A percentile compares a stretch with the other conserved stretches of the same genome.
These are phyloP conservation scores for Cladosporium sphaerospermum DNA, from an alignment of 2,329 filamentous ascomycete species.

Conservation along the genomic window DNA sequence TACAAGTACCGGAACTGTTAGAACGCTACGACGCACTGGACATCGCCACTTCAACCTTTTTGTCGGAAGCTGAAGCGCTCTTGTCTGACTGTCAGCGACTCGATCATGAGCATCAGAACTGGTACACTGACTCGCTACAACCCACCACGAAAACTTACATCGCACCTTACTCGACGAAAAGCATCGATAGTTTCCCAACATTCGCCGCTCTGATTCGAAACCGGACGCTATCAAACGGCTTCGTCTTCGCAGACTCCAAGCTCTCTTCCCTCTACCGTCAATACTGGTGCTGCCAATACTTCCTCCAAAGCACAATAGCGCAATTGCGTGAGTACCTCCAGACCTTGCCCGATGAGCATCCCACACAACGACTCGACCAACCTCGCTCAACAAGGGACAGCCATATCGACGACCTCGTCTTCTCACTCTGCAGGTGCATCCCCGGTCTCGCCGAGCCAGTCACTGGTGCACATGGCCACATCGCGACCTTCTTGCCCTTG, in stretches of 20 bases:
- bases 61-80: not conserved
- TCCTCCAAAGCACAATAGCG: not conserved
- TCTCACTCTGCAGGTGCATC: not conserved
- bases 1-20: constrained; percentile 25
- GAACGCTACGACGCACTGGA: constrained; percentile 21
- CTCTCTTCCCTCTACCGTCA: not conserved
- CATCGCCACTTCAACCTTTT: not conserved
- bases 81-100: not conserved
- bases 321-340: not conserved
- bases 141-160: not conserved
- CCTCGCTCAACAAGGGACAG: not conserved
- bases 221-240: not conserved
- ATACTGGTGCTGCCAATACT: not conserved
- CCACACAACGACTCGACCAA: too few relatives aligned
- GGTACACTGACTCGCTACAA: not conserved
- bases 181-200: not conserved
- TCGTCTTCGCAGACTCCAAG: not conserved
- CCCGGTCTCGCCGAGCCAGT: not conserved
- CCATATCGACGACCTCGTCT: not conserved
- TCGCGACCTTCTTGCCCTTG: not conserved
- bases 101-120: not conserved
- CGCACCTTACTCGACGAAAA: not conserved
- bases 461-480: constrained; percentile 2
- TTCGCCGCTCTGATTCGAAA: not conserved
- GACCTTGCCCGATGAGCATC: not conserved